A percentile compares a stretch with the other conserved stretches of the same genome.
These are phyloP conservation scores for Penicillium nucicola DNA, from an alignment of 495 filamentous ascomycete species.

Conservation along the genomic window DNA sequence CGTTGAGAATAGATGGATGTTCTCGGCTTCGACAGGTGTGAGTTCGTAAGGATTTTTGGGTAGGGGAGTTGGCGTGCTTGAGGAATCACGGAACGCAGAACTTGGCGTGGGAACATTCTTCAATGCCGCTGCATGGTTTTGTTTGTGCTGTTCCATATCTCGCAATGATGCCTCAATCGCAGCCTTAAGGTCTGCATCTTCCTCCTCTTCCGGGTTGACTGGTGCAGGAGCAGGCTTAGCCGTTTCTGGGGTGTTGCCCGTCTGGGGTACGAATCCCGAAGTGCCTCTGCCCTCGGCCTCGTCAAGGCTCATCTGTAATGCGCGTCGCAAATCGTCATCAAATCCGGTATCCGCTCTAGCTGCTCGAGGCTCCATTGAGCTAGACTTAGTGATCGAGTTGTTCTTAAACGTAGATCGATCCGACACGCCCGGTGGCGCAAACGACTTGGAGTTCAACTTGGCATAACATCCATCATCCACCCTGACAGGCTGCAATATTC, in stretches of 20 bases:
- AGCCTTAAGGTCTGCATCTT: conserved; percentile 91
- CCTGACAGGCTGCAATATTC: conserved; percentile 84
- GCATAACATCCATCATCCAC: conserved; percentile 97
- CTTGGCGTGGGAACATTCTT: conserved; percentile 58
- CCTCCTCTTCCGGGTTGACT: conserved; percentile 45
- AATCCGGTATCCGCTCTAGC: conserved; percentile 84
- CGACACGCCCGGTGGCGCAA: conserved; percentile 37
- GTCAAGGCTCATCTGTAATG: conserved; percentile 93
- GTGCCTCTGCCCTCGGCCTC: conserved; percentile 77
- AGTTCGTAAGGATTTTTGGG: conserved; percentile 94
- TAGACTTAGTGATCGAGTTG: conserved; percentile 50
- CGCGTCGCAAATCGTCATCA: conserved; percentile 90
- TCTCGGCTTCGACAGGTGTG: conserved; percentile 89
- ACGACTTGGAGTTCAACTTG: conserved; percentile 74
- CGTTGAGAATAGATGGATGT: conserved; percentile 94
- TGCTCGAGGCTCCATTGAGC: conserved; percentile 81
- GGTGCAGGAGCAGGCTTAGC: conserved; percentile 38
- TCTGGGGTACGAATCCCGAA: conserved; percentile 67
- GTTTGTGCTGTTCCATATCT: conserved; percentile 98
- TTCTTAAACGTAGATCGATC: conserved; percentile 50
- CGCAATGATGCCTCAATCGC: conserved; percentile 94
- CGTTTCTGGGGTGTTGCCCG: conserved; percentile 41
- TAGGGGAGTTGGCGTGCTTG: conserved; percentile 37
- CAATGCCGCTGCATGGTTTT: conserved; percentile 74
- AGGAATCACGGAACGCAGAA: conserved; percentile 18